Base-by-base conservation (phyloP, 2,329 filamentous ascomycete species). In the Nemania diffusa region DNA sequence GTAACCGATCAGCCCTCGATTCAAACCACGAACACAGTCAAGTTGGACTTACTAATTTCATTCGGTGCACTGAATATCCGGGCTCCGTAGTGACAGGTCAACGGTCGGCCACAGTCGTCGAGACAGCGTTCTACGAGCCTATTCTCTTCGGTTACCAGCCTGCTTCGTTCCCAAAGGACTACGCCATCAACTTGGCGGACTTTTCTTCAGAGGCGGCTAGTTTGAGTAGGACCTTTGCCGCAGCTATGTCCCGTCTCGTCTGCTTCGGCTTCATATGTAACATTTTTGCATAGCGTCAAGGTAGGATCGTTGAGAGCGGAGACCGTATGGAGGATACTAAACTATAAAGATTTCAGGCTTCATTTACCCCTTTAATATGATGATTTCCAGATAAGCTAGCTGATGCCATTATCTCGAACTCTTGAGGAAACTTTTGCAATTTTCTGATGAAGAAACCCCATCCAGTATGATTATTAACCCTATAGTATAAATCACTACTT, bases 231-330 rank as follows among this genome's bases (percentile, higher is more conserved):
- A 13, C 60, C 60, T 17, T 34, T 24, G 24, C 60, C 60, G n/a
- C 60, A 63, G 6, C 60, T 51, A 3, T 51, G 57, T n/a, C 60
- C 60, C 6, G 60, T 63, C 40, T n/a, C 37, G 37, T 63, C 60
- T 20, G 37, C 60, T 3, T 63, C 60, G 40, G 60, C 60, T n/a
- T 63, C 48, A 24, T 63, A 63, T n/a, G 4, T n/a, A 11, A 63
- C 60, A 5, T 63, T 22, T 11, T 57, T 46, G 60, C 60, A 63
- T 2, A 63, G 60, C 22, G 26, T 24, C 37, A 57, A 26, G 42
- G 22, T 40, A 3, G 13, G 15, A 17, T 63, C 27, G 27, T 63
- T 63, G 11, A 63, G 51, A 4, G 40, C 29, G 5, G 29, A 32
- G 5, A 32, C 29, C 29, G n/a, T n/a, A n/a, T n/a, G n/a, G n/a